Conservation (phyloP, 1,284 basidiomycete species). For the Rhodotorula sp. region DNA sequence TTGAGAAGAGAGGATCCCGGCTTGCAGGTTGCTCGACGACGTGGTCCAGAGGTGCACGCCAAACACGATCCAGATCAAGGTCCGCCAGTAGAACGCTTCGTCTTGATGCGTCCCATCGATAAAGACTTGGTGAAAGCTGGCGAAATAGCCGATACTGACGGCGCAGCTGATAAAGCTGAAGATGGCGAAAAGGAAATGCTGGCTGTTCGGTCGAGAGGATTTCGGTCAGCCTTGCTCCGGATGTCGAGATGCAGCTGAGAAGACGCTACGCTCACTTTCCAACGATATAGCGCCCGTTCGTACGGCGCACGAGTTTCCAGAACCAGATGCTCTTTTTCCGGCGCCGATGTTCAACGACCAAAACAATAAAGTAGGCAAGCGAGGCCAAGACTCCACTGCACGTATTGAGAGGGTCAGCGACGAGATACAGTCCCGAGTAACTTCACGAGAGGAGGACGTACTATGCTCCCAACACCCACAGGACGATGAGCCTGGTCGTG, state of each 20-base stretch:
- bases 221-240: neutral
- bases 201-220: neutral
- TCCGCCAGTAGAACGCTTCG: constrained; percentile 17
- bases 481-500: constrained; percentile 4
- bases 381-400: constrained; percentile 7
- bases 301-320: constrained; percentile 13
- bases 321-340: constrained; percentile 19
- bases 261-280: constrained; percentile 10
- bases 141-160: constrained; percentile 15
- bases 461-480: constrained; percentile 21
- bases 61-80: constrained; percentile 10
- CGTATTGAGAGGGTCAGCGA: neutral
- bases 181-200: constrained; percentile 24
- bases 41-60: constrained; percentile 21
- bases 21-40: constrained; percentile 20
- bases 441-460: neutral
- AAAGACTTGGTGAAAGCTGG: constrained; percentile 9
- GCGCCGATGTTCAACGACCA: constrained; percentile 12
- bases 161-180: constrained; percentile 13
- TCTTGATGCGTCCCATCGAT: neutral
- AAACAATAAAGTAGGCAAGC: constrained; percentile 5
- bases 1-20: constrained; percentile 12
- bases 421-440: fast-evolving
- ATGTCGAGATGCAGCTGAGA: neutral
- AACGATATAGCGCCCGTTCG: constrained; percentile 23